phyloP scores from a whole-genome alignment of 176 grass and related monocot species.

The Miscanthus lutarioriparius region DNA sequence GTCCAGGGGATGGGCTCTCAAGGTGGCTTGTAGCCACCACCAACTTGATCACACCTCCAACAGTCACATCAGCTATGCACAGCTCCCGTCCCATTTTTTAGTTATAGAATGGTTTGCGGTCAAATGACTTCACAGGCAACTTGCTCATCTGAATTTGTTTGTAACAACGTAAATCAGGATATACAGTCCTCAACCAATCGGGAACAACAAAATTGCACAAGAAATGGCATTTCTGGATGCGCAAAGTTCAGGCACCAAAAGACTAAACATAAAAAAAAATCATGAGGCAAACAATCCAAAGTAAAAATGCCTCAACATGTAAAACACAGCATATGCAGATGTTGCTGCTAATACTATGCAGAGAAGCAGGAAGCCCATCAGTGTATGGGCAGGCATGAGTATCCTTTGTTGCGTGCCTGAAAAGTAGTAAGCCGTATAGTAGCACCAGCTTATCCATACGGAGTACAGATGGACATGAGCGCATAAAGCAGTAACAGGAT shows the following conservation, averaged over 20 bases:
- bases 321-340: not conserved
- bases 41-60: constrained; percentile 42
- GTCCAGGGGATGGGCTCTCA: constrained; percentile 80
- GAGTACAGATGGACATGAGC: not conserved
- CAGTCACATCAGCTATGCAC: constrained; percentile 49
- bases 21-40: constrained; percentile 77
- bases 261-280: not conserved
- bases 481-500: not conserved
- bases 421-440: not conserved
- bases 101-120: constrained; percentile 47
- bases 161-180: constrained; percentile 8
- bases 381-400: not conserved
- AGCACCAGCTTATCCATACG: constrained; percentile 5
- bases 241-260: not conserved
- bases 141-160: constrained; percentile 80
- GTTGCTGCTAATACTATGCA: not conserved
- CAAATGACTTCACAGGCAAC: constrained; percentile 54
- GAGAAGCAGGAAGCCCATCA: not conserved
- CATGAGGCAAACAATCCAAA: not conserved
- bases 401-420: not conserved
- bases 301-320: not conserved
- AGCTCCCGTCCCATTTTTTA: constrained; percentile 83
- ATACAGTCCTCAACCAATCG: not conserved
- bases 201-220: not conserved
- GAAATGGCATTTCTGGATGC: not conserved